Percentiles rank a stretch among this genome's conserved stretches.
Conservation (phyloP, 257 asterid genomes). For the Fraxinus excelsior region DNA sequence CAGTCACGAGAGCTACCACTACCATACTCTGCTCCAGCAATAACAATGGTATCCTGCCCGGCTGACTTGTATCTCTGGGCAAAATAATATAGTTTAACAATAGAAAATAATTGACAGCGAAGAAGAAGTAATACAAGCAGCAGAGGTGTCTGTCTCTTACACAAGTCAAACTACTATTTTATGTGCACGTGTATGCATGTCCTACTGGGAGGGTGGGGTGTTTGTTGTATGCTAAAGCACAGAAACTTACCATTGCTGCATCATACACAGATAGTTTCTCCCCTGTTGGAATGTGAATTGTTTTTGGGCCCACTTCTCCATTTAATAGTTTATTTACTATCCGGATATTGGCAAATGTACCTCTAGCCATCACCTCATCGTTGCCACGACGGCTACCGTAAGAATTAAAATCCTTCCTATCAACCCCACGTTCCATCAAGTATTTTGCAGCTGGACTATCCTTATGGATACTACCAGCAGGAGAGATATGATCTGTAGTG, state of each 20-base stretch:
- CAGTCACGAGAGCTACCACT: conserved; percentile 99
- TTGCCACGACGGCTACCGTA: conserved; percentile 98
- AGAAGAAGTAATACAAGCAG: neutral
- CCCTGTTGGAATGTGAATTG: conserved; percentile 83
- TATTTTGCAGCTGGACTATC: conserved; percentile 93
- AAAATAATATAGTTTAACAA: conserved; percentile 11
- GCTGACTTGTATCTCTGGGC: conserved; percentile 75
- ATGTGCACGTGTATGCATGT: neutral
- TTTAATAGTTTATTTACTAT: conserved; percentile 75
- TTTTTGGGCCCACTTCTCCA: conserved; percentile 93
- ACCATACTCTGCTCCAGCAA: conserved; percentile 98
- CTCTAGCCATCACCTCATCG: conserved; percentile 96
- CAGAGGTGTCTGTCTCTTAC: neutral
- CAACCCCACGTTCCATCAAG: conserved; percentile 83
- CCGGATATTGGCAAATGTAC: conserved; percentile 90
- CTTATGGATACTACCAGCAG: conserved; percentile 94
- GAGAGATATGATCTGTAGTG: conserved; percentile 95
- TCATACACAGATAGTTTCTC: conserved; percentile 84
- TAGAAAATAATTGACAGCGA: neutral
- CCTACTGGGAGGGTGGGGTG: neutral
- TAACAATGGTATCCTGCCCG: conserved; percentile 74
- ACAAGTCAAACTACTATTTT: neutral
- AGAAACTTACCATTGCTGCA: conserved; percentile 72
- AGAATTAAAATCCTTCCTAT: conserved; percentile 86
- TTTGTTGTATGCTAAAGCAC: neutral